Base-by-base conservation (phyloP, 139 green algal species). In the Pseudopediastrum boryanum region DNA sequence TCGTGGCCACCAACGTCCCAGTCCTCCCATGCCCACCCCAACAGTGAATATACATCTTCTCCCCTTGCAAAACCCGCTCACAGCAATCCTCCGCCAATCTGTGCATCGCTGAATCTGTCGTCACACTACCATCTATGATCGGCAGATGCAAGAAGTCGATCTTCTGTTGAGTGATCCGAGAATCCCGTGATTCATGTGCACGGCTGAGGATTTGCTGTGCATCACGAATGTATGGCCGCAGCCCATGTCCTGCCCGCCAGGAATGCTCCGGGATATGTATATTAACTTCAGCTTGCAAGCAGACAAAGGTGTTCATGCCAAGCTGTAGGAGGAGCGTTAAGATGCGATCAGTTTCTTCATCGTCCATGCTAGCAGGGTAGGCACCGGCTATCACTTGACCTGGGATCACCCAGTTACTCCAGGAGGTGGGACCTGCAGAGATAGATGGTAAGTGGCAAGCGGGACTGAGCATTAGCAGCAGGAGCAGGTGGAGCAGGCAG, bases 221-320 rank as follows among this genome's bases (percentile, higher is more conserved):
- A 65, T 96, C 90, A 29, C 94, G 92, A 46, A 96, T 92, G 80
- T 96, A 95, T 4, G 91, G 90, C 35, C 92, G 83, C n/a, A 95
- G 82, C 9, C 87, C 78, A 52, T 92, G 86, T 4, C 87, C 87
- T 13, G 79, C 61, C 1, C 92, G 82, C 92, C 92, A 96, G 2
- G 74, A 75, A 31, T 82, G 67, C 56, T 95, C 91, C 8, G 89
- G 84, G 1, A 86, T 89, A 50, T 93, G 87, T 33, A 95, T 89
- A 51, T 85, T 90, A 3, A 95, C 91, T 58, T 96, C 92, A 10
- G 91, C 91, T 87, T 96, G 92, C 13, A 96, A 75, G 80, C 92
- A 96, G 10, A 96, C 92, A 70, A 96, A 96, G 0, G 89, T 93
- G 75, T 92, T 92, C 2, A 95, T 84, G 27, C 92, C 92, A 21